A percentile compares a stretch with the other conserved stretches of the same genome.
phyloP scores from a whole-genome alignment of 345 rosid species.

The Dipteronia dyeriana region DNA sequence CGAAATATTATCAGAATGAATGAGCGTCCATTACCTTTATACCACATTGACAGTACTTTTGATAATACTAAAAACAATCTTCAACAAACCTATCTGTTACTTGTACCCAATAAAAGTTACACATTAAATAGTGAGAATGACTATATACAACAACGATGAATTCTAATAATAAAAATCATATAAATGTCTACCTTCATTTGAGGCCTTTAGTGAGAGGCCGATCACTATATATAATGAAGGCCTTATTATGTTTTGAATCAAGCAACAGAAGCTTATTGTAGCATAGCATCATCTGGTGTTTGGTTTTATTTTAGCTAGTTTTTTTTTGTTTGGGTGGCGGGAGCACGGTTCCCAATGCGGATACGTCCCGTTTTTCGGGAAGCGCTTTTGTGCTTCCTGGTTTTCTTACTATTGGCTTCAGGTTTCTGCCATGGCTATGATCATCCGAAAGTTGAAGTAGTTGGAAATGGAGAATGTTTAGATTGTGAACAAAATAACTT shows the following conservation, averaged over 20 bases:
- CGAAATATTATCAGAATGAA: no score
- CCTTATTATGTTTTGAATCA: no score
- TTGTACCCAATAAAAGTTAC: neutral
- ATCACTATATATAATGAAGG: neutral
- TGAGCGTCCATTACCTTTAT: no score
- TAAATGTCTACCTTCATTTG: neutral
- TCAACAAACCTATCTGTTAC: no score
- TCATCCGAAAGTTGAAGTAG: slow-evolving; percentile 22
- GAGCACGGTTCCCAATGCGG: neutral
- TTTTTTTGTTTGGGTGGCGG: neutral
- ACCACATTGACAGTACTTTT: no score
- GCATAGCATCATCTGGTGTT: neutral
- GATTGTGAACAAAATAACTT: slow-evolving; percentile 33
- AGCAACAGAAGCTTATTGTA: neutral
- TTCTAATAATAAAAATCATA: no score
- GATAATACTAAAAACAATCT: no score
- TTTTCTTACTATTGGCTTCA: neutral
- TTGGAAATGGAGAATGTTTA: slow-evolving; percentile 43
- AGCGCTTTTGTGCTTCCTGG: neutral
- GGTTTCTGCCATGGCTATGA: neutral
- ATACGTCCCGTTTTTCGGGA: neutral
- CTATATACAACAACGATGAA: neutral
- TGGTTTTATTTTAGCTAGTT: neutral
- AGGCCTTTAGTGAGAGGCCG: neutral
- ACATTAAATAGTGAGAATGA: neutral